Conservation (phyloP, 2,329 filamentous ascomycete species). For the Fusarium miscanthi region DNA sequence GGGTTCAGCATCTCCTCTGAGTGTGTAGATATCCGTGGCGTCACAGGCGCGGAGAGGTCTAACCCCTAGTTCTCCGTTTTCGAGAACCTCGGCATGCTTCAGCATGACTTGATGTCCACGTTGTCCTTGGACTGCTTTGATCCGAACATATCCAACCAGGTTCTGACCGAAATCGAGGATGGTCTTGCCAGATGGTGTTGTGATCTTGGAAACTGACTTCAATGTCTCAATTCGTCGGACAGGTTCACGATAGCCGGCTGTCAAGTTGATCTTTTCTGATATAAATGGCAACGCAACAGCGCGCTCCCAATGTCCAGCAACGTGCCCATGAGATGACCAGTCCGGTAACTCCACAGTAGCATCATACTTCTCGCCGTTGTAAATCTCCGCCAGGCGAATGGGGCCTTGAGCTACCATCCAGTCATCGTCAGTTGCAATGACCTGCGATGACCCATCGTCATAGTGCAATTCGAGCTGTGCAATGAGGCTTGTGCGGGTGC, state of each 20-base stretch:
- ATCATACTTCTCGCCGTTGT: slow-evolving; percentile 65
- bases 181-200: slow-evolving; percentile 55
- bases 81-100: slow-evolving; percentile 65
- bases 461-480: slow-evolving; percentile 54
- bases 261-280: slow-evolving; percentile 42
- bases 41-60: slow-evolving; percentile 58
- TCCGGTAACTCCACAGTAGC: slow-evolving; percentile 41
- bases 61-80: slow-evolving; percentile 56
- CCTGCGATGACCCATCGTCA: slow-evolving; percentile 44
- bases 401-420: slow-evolving; percentile 54
- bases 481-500: slow-evolving; percentile 53
- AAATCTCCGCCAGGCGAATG: slow-evolving; percentile 56
- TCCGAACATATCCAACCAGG: slow-evolving; percentile 61
- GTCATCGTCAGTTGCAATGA: slow-evolving; percentile 50
- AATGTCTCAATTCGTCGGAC: slow-evolving; percentile 52
- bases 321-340: slow-evolving; percentile 24
- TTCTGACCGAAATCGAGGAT: slow-evolving; percentile 69
- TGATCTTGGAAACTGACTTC: slow-evolving; percentile 47
- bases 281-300: slow-evolving; percentile 23
- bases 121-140: slow-evolving; percentile 51
- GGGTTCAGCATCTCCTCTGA: slow-evolving; percentile 24
- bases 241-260: slow-evolving; percentile 57
- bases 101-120: slow-evolving; percentile 57
- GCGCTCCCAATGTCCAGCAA: slow-evolving; percentile 20
- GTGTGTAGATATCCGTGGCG: slow-evolving; percentile 60